Percentiles rank a stretch among this genome's conserved stretches.
Evolutionary conservation across 1,284 basidiomycete genomes (phyloP).

Genomic region (Ceratobasidium sp.): DNA sequence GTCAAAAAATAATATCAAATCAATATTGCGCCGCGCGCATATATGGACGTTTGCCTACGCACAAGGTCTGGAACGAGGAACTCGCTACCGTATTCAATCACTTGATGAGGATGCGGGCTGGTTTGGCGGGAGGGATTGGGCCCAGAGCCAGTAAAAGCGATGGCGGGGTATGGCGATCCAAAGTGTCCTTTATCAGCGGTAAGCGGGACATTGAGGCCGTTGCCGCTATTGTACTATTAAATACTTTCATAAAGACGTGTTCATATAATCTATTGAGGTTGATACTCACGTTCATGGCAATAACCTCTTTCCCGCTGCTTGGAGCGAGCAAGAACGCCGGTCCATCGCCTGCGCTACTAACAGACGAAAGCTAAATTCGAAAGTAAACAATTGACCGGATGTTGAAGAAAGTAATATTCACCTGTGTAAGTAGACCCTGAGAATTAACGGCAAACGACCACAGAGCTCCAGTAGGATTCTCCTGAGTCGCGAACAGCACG

Average conservation of each 20-base stretch:
- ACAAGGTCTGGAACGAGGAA: slow-evolving; percentile 49
- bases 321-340: slow-evolving; percentile 45
- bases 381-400: neutral
- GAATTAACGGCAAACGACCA: slow-evolving; percentile 3
- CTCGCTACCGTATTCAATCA: slow-evolving; percentile 47
- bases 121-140: slow-evolving; percentile 46
- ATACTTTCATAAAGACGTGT: neutral
- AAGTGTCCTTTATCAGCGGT: slow-evolving; percentile 38
- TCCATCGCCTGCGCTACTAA: slow-evolving; percentile 12
- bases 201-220: slow-evolving; percentile 30
- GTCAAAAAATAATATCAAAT: neutral
- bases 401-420: neutral
- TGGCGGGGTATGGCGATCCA: slow-evolving; percentile 17
- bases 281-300: slow-evolving; percentile 47
- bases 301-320: slow-evolving; percentile 43
- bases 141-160: slow-evolving; percentile 47
- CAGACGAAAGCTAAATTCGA: slow-evolving; percentile 14
- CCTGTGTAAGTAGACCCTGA: slow-evolving; percentile 8
- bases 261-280: neutral
- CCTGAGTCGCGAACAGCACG: slow-evolving; percentile 37
- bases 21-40: neutral
- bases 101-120: slow-evolving; percentile 49
- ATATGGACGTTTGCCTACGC: slow-evolving; percentile 8
- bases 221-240: slow-evolving; percentile 45
- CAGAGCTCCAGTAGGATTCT: slow-evolving; percentile 27